A percentile compares a stretch with the other conserved stretches of the same genome.
Evolutionary conservation across 768 basidiomycete species (phyloP).

Genomic region (Termitomyces sp.): DNA sequence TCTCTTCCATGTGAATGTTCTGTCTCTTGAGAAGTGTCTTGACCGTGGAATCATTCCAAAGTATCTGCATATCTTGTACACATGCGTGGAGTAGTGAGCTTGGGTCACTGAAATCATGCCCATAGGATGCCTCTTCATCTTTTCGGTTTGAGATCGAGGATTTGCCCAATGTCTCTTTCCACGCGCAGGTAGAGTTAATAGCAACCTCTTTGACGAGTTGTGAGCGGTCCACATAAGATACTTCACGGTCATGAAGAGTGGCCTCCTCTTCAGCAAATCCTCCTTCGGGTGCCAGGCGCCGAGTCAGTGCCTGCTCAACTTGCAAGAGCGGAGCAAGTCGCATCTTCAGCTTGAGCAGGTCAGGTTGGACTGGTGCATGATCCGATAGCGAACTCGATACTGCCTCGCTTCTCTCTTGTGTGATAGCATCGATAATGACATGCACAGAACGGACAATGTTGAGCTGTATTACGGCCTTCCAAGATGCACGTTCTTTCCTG

Average conservation of each 20-base stretch:
- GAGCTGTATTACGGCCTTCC: slow-evolving; percentile 64
- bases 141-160: slow-evolving; percentile 18
- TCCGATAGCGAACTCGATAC: slow-evolving; percentile 9
- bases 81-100: slow-evolving; percentile 52
- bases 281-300: slow-evolving; percentile 45
- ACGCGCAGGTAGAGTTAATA: slow-evolving; percentile 43
- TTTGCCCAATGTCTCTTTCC: slow-evolving; percentile 44
- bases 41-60: slow-evolving; percentile 59
- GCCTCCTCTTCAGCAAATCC: slow-evolving; percentile 29
- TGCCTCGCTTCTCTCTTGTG: slow-evolving; percentile 21
- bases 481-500: slow-evolving; percentile 53
- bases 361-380: slow-evolving; percentile 33
- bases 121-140: slow-evolving; percentile 28
- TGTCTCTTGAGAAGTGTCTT: slow-evolving; percentile 44
- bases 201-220: slow-evolving; percentile 38
- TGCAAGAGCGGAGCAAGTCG: slow-evolving; percentile 57
- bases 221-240: slow-evolving; percentile 19
- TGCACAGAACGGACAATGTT: slow-evolving; percentile 67
- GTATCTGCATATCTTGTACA: slow-evolving; percentile 53
- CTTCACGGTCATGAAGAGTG: slow-evolving; percentile 16
- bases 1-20: slow-evolving; percentile 57
- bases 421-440: slow-evolving; percentile 53
- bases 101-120: slow-evolving; percentile 50
- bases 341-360: slow-evolving; percentile 46
- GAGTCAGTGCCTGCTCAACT: slow-evolving; percentile 55